phyloP scores from a whole-genome alignment of 345 rosid species.

The Acer yangbiense region DNA sequence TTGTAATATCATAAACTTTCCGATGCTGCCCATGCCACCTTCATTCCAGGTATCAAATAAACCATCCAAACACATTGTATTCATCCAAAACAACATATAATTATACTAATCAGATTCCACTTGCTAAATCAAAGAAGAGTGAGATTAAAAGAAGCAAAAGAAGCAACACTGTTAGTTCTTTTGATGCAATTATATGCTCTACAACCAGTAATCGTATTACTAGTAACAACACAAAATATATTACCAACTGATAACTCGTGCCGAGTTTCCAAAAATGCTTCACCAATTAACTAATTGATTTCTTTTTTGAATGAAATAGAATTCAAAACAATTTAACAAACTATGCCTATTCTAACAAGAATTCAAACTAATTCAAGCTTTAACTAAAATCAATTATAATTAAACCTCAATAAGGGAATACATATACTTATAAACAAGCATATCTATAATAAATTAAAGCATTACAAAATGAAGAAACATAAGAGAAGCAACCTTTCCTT shows the following conservation, averaged over 20 bases:
- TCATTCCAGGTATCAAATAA: neutral
- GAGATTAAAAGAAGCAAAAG: neutral
- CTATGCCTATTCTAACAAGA: neutral
- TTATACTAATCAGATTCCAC: neutral
- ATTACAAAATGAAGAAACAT: neutral
- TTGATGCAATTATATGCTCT: too few species aligned
- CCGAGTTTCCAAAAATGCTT: neutral
- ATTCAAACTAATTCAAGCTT: neutral
- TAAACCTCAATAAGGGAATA: neutral
- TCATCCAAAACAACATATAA: neutral
- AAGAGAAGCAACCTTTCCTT: slow-evolving; percentile 68
- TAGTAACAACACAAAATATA: neutral
- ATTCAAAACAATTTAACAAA: neutral
- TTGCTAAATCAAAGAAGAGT: neutral
- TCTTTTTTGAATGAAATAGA: neutral
- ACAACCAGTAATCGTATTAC: neutral
- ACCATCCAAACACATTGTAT: neutral
- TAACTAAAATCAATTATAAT: neutral
- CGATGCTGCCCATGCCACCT: neutral
- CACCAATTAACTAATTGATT: neutral
- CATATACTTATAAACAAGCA: neutral
- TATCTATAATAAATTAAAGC: neutral
- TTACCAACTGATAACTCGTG: neutral
- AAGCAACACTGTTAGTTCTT: neutral
- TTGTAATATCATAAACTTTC: neutral